Evolutionary conservation across 495 filamentous ascomycete genomes (phyloP).

Genomic region (Aspergillus carlsbadensis): DNA sequence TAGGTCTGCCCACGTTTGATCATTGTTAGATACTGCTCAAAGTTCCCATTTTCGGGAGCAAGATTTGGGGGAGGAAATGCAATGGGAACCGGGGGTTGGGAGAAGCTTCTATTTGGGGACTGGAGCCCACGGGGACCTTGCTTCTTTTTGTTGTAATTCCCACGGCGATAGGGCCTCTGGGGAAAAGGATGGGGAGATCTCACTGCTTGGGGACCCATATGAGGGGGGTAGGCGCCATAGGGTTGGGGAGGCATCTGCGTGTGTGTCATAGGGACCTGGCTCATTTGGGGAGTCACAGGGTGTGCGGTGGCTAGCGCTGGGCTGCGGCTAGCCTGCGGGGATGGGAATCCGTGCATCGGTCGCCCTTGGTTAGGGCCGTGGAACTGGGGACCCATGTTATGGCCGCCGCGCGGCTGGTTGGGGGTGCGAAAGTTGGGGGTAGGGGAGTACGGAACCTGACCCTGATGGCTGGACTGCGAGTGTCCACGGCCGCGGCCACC

Average conservation of each 20-base stretch:
- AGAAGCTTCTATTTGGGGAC: slow-evolving; percentile 17
- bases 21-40: slow-evolving; percentile 72
- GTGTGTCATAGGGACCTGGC: slow-evolving; percentile 55
- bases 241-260: slow-evolving; percentile 54
- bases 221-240: slow-evolving; percentile 57
- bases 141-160: slow-evolving; percentile 18
- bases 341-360: slow-evolving; percentile 48
- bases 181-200: slow-evolving; percentile 47
- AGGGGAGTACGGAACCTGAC: slow-evolving; percentile 68
- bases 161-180: slow-evolving; percentile 28
- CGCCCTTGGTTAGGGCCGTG: slow-evolving; percentile 54
- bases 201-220: slow-evolving; percentile 67
- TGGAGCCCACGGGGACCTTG: slow-evolving; percentile 17
- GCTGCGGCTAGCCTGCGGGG: slow-evolving; percentile 65
- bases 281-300: slow-evolving; percentile 69
- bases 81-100: slow-evolving; percentile 19
- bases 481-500: slow-evolving; percentile 70
- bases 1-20: slow-evolving; percentile 56
- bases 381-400: slow-evolving; percentile 63
- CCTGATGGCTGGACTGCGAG: slow-evolving; percentile 56
- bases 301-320: slow-evolving; percentile 68
- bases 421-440: slow-evolving; percentile 56
- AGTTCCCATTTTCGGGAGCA: slow-evolving; percentile 65
- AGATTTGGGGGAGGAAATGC: slow-evolving; percentile 52
- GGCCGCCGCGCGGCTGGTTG: slow-evolving; percentile 62